These are phyloP conservation scores for Ligustrum vulgare DNA, from an alignment of 257 asterid genomes.

Conservation along the genomic window DNA sequence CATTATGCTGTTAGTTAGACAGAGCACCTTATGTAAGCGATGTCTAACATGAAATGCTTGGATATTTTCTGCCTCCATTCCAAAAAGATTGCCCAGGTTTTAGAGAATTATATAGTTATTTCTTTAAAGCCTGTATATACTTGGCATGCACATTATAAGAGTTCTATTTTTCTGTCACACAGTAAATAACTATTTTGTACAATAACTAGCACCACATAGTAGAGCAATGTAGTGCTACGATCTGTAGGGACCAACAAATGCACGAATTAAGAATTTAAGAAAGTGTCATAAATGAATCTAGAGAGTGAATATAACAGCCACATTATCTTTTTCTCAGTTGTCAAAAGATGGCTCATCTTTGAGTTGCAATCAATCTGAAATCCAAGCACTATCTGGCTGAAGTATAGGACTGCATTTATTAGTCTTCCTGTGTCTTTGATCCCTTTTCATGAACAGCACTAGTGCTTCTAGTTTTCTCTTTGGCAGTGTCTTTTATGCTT, in stretches of 20 bases:
- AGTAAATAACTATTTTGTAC: background rate
- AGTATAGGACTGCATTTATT: background rate
- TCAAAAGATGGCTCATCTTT: background rate
- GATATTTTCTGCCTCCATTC: no score
- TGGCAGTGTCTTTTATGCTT: background rate
- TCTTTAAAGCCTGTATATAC: background rate
- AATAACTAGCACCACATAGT: background rate
- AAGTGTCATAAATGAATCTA: background rate
- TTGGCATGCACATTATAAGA: background rate
- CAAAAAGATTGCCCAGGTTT: background rate
- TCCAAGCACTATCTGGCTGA: background rate
- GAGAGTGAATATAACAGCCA: background rate
- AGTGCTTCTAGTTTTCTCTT: background rate
- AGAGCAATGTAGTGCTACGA: background rate
- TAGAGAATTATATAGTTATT: background rate
- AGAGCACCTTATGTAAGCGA: background rate
- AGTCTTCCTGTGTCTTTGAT: background rate
- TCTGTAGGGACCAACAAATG: background rate
- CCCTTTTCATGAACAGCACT: background rate
- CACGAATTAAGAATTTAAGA: background rate
- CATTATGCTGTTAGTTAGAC: background rate
- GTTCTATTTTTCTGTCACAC: background rate
- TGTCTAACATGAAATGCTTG: no score
- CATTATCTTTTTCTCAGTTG: background rate
- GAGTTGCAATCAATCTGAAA: background rate